Evolutionary conservation across 2,329 filamentous ascomycete species (phyloP).

Genomic region (Pseudogymnoascus sp.): DNA sequence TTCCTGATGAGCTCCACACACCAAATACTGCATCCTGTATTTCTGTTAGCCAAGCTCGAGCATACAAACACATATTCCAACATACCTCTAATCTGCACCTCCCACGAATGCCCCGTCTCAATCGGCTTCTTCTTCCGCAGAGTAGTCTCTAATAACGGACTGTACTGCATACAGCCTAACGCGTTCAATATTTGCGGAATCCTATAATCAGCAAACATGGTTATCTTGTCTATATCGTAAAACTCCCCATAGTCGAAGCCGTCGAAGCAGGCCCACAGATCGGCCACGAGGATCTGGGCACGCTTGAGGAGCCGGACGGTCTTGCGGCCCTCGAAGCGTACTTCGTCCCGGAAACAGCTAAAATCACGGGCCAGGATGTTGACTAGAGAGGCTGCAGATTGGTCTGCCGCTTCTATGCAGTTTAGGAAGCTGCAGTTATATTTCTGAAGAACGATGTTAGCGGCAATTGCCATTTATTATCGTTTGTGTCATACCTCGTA

Average conservation of each 20-base stretch:
- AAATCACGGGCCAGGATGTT: constrained; percentile 80
- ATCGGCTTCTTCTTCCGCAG: constrained; percentile 60
- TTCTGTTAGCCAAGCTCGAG: constrained; percentile 10
- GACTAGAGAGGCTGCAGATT: constrained; percentile 76
- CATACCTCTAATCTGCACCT: constrained; percentile 76
- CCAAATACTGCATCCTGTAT: constrained; percentile 81
- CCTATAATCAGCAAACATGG: constrained; percentile 98
- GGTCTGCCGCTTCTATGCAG: constrained; percentile 63
- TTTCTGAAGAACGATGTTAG: constrained; percentile 40
- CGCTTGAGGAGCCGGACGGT: constrained; percentile 81
- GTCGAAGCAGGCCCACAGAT: constrained; percentile 93
- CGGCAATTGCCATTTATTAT: too few relatives aligned
- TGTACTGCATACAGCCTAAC: constrained; percentile 76
- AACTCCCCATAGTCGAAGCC: constrained; percentile 74
- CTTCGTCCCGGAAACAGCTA: constrained; percentile 76
- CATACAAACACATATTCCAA: constrained; percentile 7
- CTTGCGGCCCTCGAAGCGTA: constrained; percentile 61
- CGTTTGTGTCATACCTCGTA: constrained; percentile 62
- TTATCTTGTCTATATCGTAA: constrained; percentile 86
- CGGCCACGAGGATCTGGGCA: constrained; percentile 91
- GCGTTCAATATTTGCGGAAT: constrained; percentile 87
- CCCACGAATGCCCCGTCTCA: constrained; percentile 65
- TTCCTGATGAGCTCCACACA: constrained; percentile 80
- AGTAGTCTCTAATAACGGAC: constrained; percentile 65
- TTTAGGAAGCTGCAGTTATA: constrained; percentile 68